These are phyloP conservation scores for Xylariaceae sp. DNA, from an alignment of 2,329 filamentous ascomycete genomes.

Conservation along the genomic window DNA sequence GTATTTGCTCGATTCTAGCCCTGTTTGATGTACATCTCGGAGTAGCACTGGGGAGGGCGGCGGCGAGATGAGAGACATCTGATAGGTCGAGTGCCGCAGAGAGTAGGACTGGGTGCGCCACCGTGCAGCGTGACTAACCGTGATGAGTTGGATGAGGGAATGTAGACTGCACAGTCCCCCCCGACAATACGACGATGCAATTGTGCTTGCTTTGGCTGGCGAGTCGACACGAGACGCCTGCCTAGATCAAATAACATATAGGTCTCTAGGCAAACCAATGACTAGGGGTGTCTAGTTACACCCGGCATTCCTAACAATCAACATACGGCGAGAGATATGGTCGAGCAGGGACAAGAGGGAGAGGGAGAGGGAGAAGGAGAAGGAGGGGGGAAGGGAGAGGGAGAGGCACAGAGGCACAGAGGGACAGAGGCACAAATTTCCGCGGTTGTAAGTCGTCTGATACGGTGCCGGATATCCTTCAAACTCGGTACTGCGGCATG, in stretches of 20 bases:
- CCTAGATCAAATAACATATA: not conserved
- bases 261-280: not conserved
- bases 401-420: no score
- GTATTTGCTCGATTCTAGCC: not conserved
- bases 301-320: not conserved
- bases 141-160: constrained; percentile 13
- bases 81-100: constrained; percentile 9
- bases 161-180: not conserved
- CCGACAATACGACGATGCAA: constrained; percentile 1
- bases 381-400: no score
- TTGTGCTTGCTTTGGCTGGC: constrained; percentile 11
- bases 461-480: not conserved
- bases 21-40: not conserved
- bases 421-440: not conserved
- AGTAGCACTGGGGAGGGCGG: not conserved
- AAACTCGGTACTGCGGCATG: constrained; percentile 2
- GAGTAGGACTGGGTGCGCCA: constrained; percentile 16
- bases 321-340: not conserved
- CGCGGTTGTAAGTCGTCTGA: not conserved
- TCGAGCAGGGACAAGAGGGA: no score
- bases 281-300: not conserved
- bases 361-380: no score
- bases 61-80: constrained; percentile 1
- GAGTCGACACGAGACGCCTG: not conserved
- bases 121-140: constrained; percentile 12